These are phyloP conservation scores for Knufia petricola DNA, from an alignment of 2,329 filamentous ascomycete species.

Conservation along the genomic window DNA sequence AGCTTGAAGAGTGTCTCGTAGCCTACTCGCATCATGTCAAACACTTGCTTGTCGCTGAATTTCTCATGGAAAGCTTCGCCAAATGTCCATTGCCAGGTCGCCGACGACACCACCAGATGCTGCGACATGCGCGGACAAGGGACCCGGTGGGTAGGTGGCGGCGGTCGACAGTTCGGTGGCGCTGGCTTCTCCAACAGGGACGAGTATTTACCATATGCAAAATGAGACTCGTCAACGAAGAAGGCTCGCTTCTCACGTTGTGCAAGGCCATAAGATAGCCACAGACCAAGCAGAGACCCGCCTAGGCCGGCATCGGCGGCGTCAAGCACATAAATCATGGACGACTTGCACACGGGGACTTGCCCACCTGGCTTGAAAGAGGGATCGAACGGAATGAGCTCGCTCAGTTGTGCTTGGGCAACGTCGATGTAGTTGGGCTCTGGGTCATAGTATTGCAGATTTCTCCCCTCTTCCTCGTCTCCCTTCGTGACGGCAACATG, in stretches of 20 bases:
- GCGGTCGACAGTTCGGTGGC: constrained; percentile 59
- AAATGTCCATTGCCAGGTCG: constrained; percentile 57
- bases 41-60: constrained; percentile 53
- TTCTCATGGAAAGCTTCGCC: constrained; percentile 48
- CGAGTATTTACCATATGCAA: constrained; percentile 69
- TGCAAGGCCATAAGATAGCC: constrained; percentile 75
- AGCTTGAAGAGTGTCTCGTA: constrained; percentile 68
- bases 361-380: constrained; percentile 15
- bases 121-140: constrained; percentile 68
- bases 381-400: constrained; percentile 44
- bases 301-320: constrained; percentile 66
- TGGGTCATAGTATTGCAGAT: constrained; percentile 32
- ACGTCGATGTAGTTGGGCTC: constrained; percentile 68
- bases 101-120: constrained; percentile 64
- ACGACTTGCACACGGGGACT: constrained; percentile 53
- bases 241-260: constrained; percentile 64
- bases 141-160: constrained; percentile 64
- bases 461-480: constrained; percentile 32
- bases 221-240: constrained; percentile 75
- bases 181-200: constrained; percentile 58
- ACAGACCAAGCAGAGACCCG: constrained; percentile 65
- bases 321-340: constrained; percentile 70
- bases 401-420: constrained; percentile 56
- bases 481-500: constrained; percentile 46
- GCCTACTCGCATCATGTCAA: constrained; percentile 57